Evolutionary conservation across 192 early-diverging fungal species (phyloP).

Genomic region (Helicostylum pulchrum): DNA sequence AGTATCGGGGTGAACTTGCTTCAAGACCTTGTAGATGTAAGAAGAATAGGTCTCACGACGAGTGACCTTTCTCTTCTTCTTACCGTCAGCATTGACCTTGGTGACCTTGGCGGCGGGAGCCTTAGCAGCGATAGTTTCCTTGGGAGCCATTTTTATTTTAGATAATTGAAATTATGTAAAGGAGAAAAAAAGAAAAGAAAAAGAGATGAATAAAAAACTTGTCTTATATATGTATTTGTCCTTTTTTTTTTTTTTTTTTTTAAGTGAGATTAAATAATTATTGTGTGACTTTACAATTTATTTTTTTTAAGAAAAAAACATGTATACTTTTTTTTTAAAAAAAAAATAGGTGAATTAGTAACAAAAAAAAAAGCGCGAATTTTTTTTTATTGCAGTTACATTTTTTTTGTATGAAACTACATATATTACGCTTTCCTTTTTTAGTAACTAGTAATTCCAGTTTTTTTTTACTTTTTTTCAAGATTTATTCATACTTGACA

Average conservation of each 20-base stretch:
- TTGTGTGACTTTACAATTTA: neutral
- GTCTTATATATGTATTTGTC: neutral
- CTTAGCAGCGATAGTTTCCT: slow-evolving; percentile 1
- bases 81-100: slow-evolving; percentile 61
- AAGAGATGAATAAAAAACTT: neutral
- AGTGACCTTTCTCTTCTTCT: slow-evolving; percentile 70
- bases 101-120: slow-evolving; percentile 66
- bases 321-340: too few species aligned
- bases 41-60: slow-evolving; percentile 90
- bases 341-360: neutral
- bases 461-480: neutral
- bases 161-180: slow-evolving; percentile 5
- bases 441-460: neutral
- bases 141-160: slow-evolving; percentile 38
- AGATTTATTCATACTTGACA: neutral
- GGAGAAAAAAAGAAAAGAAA: slow-evolving; percentile 17
- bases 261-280: neutral
- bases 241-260: slow-evolving; percentile 2
- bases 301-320: neutral
- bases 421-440: neutral
- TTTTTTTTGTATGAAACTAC: neutral
- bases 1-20: slow-evolving; percentile 96
- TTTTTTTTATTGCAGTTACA: neutral
- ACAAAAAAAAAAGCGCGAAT: neutral
- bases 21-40: slow-evolving; percentile 97